Conservation (phyloP, 345 rosid species). For the Citrus inodora region DNA sequence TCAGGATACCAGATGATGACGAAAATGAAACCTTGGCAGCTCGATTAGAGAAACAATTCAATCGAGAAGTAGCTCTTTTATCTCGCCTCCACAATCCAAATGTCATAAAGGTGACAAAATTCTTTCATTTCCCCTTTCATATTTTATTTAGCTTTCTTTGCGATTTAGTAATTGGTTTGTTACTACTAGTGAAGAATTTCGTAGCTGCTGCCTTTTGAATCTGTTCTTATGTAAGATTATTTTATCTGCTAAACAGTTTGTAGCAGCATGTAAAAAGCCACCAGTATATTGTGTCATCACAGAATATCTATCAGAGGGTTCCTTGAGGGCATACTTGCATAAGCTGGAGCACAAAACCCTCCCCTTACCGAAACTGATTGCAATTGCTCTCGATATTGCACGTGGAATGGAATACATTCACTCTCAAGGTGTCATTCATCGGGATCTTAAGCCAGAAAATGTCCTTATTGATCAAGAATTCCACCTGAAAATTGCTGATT, state of each 20-base stretch:
- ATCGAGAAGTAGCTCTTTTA: constrained; percentile 79
- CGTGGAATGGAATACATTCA: constrained; percentile 93
- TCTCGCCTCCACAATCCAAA: constrained; percentile 69
- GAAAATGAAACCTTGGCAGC: constrained; percentile 65
- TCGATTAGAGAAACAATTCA: constrained; percentile 80
- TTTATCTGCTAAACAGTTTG: constrained; percentile 47
- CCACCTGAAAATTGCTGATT: constrained; percentile 83
- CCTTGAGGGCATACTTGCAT: constrained; percentile 86
- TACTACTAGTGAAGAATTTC: neutral
- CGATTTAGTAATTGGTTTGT: neutral
- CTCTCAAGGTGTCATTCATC: constrained; percentile 80
- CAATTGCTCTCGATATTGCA: constrained; percentile 75
- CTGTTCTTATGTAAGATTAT: constrained; percentile 13
- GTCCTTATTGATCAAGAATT: constrained; percentile 71
- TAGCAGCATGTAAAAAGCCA: constrained; percentile 74
- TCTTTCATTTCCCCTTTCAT: neutral
- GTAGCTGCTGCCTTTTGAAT: neutral
- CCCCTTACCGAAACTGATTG: constrained; percentile 57
- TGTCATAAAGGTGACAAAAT: constrained; percentile 69
- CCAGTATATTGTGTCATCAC: constrained; percentile 70
- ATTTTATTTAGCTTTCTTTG: neutral
- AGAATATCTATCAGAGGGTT: constrained; percentile 69
- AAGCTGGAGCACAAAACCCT: constrained; percentile 79
- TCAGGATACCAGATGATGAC: constrained; percentile 82
- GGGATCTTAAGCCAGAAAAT: constrained; percentile 98